These are phyloP conservation scores for Pseudogymnoascus sp. DNA, from an alignment of 2,329 filamentous ascomycete species.

Conservation along the genomic window DNA sequence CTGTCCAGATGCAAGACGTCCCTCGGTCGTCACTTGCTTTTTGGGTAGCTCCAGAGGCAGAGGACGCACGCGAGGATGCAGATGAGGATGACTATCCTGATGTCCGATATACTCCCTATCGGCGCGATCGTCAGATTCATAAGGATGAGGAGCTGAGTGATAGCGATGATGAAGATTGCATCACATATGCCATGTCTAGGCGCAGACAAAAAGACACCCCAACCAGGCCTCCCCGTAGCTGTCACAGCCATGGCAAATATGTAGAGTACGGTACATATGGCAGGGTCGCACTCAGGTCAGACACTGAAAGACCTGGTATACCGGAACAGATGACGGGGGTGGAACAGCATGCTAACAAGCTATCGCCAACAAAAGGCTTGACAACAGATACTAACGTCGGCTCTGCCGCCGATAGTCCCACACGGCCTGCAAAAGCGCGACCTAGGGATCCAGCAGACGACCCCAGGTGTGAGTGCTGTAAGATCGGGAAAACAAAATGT, in stretches of 20 bases:
- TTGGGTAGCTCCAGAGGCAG: constrained; percentile 54
- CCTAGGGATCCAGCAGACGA: not conserved
- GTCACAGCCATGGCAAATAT: not conserved
- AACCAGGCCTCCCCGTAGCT: not conserved
- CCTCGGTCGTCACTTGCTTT: constrained; percentile 54
- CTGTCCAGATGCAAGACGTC: constrained; percentile 80
- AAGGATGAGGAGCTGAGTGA: constrained; percentile 77
- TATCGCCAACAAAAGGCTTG: not conserved
- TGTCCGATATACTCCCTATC: constrained; percentile 68
- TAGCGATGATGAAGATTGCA: constrained; percentile 77
- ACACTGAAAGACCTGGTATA: not conserved
- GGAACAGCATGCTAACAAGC: not conserved
- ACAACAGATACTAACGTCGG: not conserved
- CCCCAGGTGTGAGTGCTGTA: not conserved
- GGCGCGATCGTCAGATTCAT: constrained; percentile 69
- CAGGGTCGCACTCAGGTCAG: not conserved
- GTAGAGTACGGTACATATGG: not conserved
- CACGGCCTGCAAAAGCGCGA: not conserved
- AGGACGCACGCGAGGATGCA: constrained; percentile 55
- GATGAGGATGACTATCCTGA: constrained; percentile 86
- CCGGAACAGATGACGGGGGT: not conserved
- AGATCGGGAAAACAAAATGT: not conserved
- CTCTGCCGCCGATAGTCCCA: not conserved
- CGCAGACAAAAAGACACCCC: not conserved
- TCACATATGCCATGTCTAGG: constrained; percentile 30